Evolutionary conservation across 1,284 basidiomycete genomes (phyloP).

Genomic region (Mixia osmundae): DNA sequence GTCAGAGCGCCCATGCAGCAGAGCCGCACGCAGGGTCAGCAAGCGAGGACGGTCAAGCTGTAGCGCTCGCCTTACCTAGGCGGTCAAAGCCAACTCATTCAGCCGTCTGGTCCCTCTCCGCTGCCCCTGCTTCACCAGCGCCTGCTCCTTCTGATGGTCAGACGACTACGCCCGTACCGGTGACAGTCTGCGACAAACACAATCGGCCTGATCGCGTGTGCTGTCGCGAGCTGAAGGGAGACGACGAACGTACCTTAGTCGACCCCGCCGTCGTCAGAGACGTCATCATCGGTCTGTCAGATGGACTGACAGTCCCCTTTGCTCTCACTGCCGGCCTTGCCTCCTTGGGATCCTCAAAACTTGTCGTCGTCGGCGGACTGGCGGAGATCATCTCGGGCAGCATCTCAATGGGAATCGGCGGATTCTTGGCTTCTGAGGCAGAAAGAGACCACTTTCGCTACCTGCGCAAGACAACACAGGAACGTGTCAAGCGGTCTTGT

Average conservation of each 20-base stretch:
- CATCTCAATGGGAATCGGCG: conserved; percentile 86
- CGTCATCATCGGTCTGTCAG: conserved; percentile 66
- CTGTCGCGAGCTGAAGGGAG: conserved; percentile 53
- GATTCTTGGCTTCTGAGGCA: conserved; percentile 86
- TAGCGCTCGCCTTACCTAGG: no score
- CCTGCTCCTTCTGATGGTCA: no score
- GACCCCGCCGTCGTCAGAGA: background rate
- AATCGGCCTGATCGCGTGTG: conserved; percentile 34
- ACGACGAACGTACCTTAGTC: conserved; percentile 39
- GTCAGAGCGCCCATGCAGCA: no score
- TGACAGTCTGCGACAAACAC: conserved; percentile 7
- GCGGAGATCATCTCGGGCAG: conserved; percentile 60
- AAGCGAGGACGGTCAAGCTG: no score
- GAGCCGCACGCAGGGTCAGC: no score
- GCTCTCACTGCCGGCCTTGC: conserved; percentile 39
- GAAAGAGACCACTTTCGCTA: conserved; percentile 86
- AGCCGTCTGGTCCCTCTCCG: no score
- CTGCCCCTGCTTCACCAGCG: no score
- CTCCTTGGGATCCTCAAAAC: conserved; percentile 58
- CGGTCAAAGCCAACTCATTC: no score
- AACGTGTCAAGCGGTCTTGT: conserved; percentile 67
- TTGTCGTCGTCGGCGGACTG: conserved; percentile 33
- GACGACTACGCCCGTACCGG: no score
- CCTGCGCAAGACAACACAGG: conserved; percentile 31
- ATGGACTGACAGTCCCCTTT: conserved; percentile 39